phyloP scores from a whole-genome alignment of 75 land plant genomes.

The Picea sitchensis region DNA sequence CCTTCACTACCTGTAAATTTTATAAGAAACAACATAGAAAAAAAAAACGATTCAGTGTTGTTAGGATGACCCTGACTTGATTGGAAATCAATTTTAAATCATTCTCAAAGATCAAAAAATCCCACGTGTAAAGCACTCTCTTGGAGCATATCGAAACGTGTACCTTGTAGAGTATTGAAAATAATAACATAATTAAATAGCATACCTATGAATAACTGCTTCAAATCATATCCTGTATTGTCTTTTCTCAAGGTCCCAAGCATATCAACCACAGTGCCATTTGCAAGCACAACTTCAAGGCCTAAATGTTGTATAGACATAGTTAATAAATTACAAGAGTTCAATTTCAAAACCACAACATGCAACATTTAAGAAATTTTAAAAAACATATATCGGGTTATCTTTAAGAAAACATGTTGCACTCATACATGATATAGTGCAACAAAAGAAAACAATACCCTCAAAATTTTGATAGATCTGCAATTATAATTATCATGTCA shows the following conservation, averaged over 20 bases:
- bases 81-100: background rate
- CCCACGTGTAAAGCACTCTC: background rate
- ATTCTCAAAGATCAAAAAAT: too few species aligned
- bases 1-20: slow-evolving; percentile 82
- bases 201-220: slow-evolving; percentile 93
- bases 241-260: slow-evolving; percentile 91
- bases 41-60: background rate
- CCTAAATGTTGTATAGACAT: slow-evolving; percentile 36
- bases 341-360: too few species aligned
- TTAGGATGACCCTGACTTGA: background rate
- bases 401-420: too few species aligned
- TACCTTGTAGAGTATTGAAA: background rate
- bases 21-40: background rate
- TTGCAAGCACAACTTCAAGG: slow-evolving; percentile 89
- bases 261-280: slow-evolving; percentile 89
- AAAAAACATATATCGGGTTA: too few species aligned
- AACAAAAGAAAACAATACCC: too few species aligned
- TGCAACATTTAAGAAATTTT: too few species aligned
- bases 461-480: too few species aligned
- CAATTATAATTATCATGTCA: too few species aligned
- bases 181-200: too few species aligned
- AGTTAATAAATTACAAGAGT: too few species aligned
- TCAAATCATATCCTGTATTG: slow-evolving; percentile 98
- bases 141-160: background rate
- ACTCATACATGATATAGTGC: too few species aligned